These are phyloP conservation scores for Streptanthus diversifolius DNA, from an alignment of 345 rosid species.

Conservation along the genomic window DNA sequence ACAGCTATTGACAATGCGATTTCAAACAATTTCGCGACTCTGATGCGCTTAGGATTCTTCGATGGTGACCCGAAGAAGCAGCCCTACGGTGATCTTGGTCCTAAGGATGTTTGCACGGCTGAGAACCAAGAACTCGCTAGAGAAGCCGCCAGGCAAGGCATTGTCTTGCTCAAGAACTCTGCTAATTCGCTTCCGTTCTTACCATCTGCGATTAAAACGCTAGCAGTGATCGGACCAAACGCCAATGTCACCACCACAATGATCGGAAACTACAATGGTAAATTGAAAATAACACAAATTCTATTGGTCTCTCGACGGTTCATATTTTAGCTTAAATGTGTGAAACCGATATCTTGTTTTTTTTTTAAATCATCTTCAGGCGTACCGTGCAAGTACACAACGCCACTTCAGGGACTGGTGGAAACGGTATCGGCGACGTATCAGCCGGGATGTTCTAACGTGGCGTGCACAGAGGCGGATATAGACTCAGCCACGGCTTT, in stretches of 20 bases:
- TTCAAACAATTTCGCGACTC: constrained; percentile 60
- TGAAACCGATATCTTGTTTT: not conserved
- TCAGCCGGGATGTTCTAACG: constrained; percentile 39
- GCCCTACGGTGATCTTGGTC: constrained; percentile 45
- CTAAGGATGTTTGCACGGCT: constrained; percentile 59
- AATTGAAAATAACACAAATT: not conserved
- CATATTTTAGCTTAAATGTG: not conserved
- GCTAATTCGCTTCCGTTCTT: constrained; percentile 58
- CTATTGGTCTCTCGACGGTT: not conserved
- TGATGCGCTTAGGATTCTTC: constrained; percentile 79
- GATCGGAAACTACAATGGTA: constrained; percentile 78
- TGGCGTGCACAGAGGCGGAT: constrained; percentile 45
- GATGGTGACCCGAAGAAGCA: constrained; percentile 62
- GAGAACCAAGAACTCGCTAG: constrained; percentile 61
- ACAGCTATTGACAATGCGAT: constrained; percentile 45
- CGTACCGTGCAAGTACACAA: constrained; percentile 59
- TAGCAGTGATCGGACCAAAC: constrained; percentile 81
- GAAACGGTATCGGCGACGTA: constrained; percentile 45
- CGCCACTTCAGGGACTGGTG: constrained; percentile 58
- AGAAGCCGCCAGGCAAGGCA: constrained; percentile 82
- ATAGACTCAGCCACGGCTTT: constrained; percentile 41
- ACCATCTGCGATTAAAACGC: constrained; percentile 41
- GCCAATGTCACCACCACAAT: constrained; percentile 61
- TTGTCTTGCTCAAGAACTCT: constrained; percentile 69
- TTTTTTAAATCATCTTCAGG: constrained; percentile 32